Base-by-base conservation (phyloP, 1,284 basidiomycete species). In the Boletus semigastroideus region DNA sequence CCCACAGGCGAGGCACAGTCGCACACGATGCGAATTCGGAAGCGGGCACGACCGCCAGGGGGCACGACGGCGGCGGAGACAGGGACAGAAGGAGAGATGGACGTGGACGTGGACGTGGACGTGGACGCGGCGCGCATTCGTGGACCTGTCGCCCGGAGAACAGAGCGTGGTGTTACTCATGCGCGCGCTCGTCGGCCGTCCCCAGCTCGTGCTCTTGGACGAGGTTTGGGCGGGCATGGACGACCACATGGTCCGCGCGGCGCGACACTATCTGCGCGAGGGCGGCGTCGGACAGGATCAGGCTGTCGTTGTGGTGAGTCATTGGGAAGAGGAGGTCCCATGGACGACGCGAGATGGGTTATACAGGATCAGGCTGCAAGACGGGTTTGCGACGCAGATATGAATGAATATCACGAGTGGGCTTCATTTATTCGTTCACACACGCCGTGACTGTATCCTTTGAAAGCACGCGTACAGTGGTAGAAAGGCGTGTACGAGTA, bases 211-310 rank as follows among this genome's bases (percentile, higher is more conserved):
- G 11, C 75, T 97, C 12, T 72, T 97, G 34, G 94, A 98, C 63
- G 94, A 98, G 67, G 90, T 87, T 12, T 93, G 91, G 80, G 84
- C 89, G 28, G 94, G 93, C 28, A 94, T 97, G 90, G 88, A 91
- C 61, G 84, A 84, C 50, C 71, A 69, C 10, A 90, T 92, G 80
- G 81, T 94, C 43, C 70, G 68, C 13, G 79, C 78, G 40, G 87
- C 85, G 41, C 75, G 80, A 54, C 60, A 59, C 39, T 89, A 92
- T 62, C 66, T 98, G 28, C 72, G 80, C 31, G 72, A 76, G 11
- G 74, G 78, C n/a, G 82, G 79, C 41, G 68, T 81, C 19, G 72
- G 76, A 14, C 59, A 69, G 22, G 73, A 80, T 30, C 91, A 94
- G 71, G 88, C 85, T 1, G 86, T 92, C 14, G 76, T 96, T 2